These are phyloP conservation scores for Tulasnella sp. DNA, from an alignment of 768 basidiomycete species.

Conservation along the genomic window DNA sequence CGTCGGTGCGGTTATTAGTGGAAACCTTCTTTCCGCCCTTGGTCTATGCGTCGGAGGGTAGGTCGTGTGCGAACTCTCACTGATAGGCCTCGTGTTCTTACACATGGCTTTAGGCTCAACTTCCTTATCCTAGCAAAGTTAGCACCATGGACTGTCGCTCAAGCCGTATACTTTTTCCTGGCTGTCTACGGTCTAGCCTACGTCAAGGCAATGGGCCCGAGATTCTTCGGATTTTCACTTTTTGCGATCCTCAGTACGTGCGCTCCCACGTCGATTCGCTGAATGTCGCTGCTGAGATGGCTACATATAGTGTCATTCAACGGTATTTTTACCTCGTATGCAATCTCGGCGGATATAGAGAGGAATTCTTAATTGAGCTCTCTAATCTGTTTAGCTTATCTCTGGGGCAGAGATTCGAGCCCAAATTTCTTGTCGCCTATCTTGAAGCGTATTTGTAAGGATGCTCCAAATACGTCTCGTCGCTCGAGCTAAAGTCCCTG, in stretches of 20 bases:
- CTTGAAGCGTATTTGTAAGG: slow-evolving; percentile 34
- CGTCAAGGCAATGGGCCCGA: slow-evolving; percentile 35
- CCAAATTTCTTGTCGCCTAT: slow-evolving; percentile 36
- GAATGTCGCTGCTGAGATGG: background rate
- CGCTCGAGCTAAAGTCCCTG: background rate
- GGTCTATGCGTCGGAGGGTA: slow-evolving; percentile 33
- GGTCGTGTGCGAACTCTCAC: background rate
- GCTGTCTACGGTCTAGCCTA: slow-evolving; percentile 37
- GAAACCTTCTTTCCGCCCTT: slow-evolving; percentile 32
- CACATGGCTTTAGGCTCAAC: slow-evolving; percentile 20
- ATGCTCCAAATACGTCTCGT: background rate
- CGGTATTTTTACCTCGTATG: slow-evolving; percentile 34
- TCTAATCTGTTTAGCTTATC: slow-evolving; percentile 13
- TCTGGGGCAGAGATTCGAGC: slow-evolving; percentile 32
- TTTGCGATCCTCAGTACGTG: slow-evolving; percentile 37
- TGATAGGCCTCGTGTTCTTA: background rate
- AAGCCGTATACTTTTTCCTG: slow-evolving; percentile 37
- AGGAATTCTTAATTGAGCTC: background rate
- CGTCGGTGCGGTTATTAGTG: slow-evolving; percentile 33
- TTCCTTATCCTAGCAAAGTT: slow-evolving; percentile 39
- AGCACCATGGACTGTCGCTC: slow-evolving; percentile 35
- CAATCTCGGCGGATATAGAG: background rate
- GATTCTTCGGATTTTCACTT: slow-evolving; percentile 37
- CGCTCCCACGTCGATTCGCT: background rate
- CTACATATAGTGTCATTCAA: slow-evolving; percentile 20